Evolutionary conservation across 108 stramenopile genomes (phyloP).

Genomic region (Cyclotella distinguenda): DNA sequence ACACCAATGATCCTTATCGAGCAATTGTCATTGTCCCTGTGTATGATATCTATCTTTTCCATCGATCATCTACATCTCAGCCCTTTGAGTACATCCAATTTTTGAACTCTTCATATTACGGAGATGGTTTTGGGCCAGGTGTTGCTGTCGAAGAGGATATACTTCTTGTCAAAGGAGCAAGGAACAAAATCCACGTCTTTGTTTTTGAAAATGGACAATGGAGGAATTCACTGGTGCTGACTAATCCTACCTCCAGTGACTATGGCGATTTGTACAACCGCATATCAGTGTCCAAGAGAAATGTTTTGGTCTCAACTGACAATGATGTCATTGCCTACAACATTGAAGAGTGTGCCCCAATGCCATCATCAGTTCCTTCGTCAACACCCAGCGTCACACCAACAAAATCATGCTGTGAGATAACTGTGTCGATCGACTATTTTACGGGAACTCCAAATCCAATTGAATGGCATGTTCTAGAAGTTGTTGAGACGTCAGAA

Average conservation of each 20-base stretch:
- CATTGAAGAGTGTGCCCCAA: background rate
- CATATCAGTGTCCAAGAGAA: background rate
- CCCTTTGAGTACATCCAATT: background rate
- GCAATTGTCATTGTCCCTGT: background rate
- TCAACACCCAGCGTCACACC: background rate
- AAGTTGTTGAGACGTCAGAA: no score
- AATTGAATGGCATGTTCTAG: background rate
- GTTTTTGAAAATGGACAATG: background rate
- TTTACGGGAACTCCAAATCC: background rate
- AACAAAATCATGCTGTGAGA: background rate
- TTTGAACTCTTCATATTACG: slow-evolving; percentile 1
- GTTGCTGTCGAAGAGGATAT: background rate
- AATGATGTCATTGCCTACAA: background rate
- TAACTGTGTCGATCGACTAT: background rate
- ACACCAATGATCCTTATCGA: background rate
- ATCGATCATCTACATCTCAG: background rate
- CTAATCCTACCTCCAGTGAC: background rate
- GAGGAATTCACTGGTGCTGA: background rate
- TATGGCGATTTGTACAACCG: background rate
- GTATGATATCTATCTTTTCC: background rate
- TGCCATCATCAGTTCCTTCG: slow-evolving; percentile 7
- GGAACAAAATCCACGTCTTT: background rate
- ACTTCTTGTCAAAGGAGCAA: background rate
- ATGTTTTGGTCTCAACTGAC: background rate
- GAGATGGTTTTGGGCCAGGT: slow-evolving; percentile 1